These are phyloP conservation scores for barley (Hordeum vulgare) DNA, from an alignment of 176 grass and related monocot genomes.

Conservation along the genomic window DNA sequence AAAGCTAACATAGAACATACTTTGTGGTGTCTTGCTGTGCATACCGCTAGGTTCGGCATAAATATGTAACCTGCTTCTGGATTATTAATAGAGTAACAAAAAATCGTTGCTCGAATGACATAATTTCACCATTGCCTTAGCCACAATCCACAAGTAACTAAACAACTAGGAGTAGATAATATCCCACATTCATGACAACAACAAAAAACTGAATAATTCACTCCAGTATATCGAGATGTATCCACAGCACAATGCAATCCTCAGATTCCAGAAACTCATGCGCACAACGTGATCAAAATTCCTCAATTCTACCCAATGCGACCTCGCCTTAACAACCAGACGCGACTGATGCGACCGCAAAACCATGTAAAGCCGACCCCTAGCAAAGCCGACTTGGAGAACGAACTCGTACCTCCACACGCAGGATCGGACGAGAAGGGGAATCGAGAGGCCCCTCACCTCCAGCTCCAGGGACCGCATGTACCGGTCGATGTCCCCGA, in stretches of 20 bases:
- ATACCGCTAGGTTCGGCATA: not conserved
- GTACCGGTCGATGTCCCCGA: conserved; percentile 25
- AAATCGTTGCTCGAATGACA: not conserved
- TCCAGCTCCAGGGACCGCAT: conserved; percentile 35
- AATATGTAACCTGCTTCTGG: not conserved
- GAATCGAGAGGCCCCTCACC: conserved; percentile 26
- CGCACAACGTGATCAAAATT: not conserved
- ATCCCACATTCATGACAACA: not conserved
- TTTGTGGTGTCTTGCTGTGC: not conserved
- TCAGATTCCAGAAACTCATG: not conserved
- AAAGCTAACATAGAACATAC: not conserved
- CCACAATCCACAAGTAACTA: not conserved
- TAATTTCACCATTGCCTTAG: not conserved
- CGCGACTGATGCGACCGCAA: not conserved
- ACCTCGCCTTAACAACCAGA: not conserved
- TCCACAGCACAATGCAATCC: not conserved
- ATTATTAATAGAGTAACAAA: not conserved
- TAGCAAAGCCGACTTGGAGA: not conserved
- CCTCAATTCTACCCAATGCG: not conserved
- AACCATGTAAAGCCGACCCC: not conserved
- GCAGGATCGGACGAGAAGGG: not conserved
- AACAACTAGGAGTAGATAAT: conserved; percentile 5
- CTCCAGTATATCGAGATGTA: not conserved
- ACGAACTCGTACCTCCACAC: not conserved
- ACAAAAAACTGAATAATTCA: not conserved